Conservation (phyloP, 176 grass and related monocot genomes). For the Musa schizocarpa region DNA sequence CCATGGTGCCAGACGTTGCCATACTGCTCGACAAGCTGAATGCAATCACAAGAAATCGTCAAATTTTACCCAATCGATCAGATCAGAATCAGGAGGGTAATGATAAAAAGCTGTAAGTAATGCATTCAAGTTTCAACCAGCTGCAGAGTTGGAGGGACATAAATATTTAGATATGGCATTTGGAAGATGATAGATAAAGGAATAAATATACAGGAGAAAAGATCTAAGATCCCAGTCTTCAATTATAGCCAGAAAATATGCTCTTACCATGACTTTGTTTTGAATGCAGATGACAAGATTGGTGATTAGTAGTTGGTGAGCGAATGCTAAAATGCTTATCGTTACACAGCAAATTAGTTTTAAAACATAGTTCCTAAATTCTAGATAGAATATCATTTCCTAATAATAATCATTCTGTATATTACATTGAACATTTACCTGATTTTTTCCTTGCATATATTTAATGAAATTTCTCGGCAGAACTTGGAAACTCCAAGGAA, state of each 20-base stretch:
- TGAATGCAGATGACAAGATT: no score
- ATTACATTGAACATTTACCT: no score
- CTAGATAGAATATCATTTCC: no score
- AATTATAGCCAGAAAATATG: background rate
- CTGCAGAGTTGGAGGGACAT: background rate
- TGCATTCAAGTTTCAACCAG: background rate
- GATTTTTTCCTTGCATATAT: no score
- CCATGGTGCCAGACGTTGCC: slow-evolving; percentile 79
- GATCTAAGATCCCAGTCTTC: background rate
- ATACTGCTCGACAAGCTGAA: slow-evolving; percentile 80
- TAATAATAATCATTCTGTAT: no score
- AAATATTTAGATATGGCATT: background rate
- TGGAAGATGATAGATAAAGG: background rate
- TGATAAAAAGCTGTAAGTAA: background rate
- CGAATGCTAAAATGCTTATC: no score
- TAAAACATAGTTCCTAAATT: no score
- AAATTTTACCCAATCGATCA: background rate
- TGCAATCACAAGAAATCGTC: background rate
- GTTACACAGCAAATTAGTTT: no score
- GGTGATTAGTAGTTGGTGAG: no score
- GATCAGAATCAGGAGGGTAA: background rate
- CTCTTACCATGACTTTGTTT: no score
- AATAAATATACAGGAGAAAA: background rate
- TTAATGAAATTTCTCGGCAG: no score
- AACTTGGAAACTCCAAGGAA: no score